Evolutionary conservation across 2,329 filamentous ascomycete genomes (phyloP).

Genomic region (Leptographium flavum): DNA sequence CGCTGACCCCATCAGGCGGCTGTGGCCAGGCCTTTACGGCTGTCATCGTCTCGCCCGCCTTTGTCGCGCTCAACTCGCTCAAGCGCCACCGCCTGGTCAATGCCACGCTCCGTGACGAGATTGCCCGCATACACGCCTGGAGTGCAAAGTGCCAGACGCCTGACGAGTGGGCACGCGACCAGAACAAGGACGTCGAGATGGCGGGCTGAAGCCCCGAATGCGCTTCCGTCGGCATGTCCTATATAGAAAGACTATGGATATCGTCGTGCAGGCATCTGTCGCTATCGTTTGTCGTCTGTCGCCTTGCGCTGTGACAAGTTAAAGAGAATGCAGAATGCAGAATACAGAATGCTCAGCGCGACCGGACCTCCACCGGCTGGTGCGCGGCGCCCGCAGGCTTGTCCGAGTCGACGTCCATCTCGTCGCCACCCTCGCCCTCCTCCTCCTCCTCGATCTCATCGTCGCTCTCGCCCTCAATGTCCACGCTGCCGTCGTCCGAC

Average conservation of each 20-base stretch:
- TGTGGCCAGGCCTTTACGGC: constrained; percentile 48
- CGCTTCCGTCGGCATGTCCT: neutral
- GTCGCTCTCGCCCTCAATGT: constrained; percentile 24
- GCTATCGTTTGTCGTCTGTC: neutral
- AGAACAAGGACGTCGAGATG: constrained; percentile 39
- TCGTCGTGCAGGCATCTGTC: neutral
- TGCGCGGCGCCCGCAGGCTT: constrained; percentile 9
- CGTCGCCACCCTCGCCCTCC: constrained; percentile 15
- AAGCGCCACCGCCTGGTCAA: constrained; percentile 82
- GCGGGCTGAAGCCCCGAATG: constrained; percentile 16
- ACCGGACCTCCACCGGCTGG: constrained; percentile 16
- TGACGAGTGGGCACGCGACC: constrained; percentile 67
- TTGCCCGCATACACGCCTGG: constrained; percentile 87
- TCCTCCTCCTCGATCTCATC: constrained; percentile 23
- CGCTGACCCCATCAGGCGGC: constrained; percentile 30
- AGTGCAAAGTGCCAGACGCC: constrained; percentile 87
- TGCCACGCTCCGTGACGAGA: constrained; percentile 68
- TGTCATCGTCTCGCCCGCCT: constrained; percentile 49
- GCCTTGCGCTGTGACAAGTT: too few relatives aligned
- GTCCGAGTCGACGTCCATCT: constrained; percentile 22
- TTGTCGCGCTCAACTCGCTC: constrained; percentile 59
- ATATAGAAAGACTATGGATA: neutral
- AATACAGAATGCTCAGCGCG: constrained; percentile 13
- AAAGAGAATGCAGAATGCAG: too few relatives aligned
- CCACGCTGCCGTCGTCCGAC: constrained; percentile 24